A percentile compares a stretch with the other conserved stretches of the same genome.
These are phyloP conservation scores for Parascedosporium putredinis DNA, from an alignment of 2,329 filamentous ascomycete species.

Conservation along the genomic window DNA sequence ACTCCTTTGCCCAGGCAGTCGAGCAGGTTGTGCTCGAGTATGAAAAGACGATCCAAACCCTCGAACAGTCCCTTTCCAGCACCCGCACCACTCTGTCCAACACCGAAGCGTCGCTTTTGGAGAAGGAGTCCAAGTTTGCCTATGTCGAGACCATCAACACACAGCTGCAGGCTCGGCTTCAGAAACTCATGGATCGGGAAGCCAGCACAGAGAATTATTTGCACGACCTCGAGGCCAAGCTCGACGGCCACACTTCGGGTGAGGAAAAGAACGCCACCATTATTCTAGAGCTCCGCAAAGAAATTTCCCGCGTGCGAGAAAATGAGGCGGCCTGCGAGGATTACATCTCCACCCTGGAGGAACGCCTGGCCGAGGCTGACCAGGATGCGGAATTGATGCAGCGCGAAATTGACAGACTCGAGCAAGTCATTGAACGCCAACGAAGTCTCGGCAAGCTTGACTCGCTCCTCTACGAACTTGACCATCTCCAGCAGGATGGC, in stretches of 20 bases:
- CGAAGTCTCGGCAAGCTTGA: slow-evolving; percentile 91
- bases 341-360: slow-evolving; percentile 93
- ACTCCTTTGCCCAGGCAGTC: slow-evolving; percentile 90
- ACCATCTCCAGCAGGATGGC: slow-evolving; percentile 58
- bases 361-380: slow-evolving; percentile 88
- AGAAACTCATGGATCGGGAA: slow-evolving; percentile 88
- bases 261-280: slow-evolving; percentile 88
- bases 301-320: slow-evolving; percentile 77
- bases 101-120: slow-evolving; percentile 77
- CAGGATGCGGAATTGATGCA: slow-evolving; percentile 96
- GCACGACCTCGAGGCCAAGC: slow-evolving; percentile 79
- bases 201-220: slow-evolving; percentile 86
- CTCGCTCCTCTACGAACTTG: slow-evolving; percentile 81
- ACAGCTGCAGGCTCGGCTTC: slow-evolving; percentile 80
- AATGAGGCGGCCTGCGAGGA: slow-evolving; percentile 88
- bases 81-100: slow-evolving; percentile 74
- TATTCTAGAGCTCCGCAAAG: slow-evolving; percentile 79
- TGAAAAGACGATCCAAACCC: slow-evolving; percentile 91
- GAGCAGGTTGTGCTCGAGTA: slow-evolving; percentile 96
- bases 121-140: slow-evolving; percentile 88
- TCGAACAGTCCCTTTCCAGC: slow-evolving; percentile 84
- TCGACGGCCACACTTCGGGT: slow-evolving; percentile 81
- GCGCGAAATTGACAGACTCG: slow-evolving; percentile 84
- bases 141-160: slow-evolving; percentile 87
- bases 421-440: slow-evolving; percentile 92